Base-by-base conservation (phyloP, 2,329 filamentous ascomycete species). In the Plenodomus lindquistii region DNA sequence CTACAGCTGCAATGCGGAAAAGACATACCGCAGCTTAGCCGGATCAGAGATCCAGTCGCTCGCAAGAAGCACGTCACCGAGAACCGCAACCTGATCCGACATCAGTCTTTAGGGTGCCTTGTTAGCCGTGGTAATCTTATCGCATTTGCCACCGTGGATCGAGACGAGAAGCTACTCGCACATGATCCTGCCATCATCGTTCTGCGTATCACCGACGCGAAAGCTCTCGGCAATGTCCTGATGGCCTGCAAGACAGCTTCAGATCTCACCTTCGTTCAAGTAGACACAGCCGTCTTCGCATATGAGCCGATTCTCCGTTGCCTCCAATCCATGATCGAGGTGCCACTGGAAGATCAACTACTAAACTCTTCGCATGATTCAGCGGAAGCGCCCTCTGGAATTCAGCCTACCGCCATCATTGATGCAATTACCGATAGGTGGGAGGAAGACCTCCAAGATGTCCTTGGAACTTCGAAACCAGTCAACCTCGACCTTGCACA, bases 201-300 rank as follows among this genome's bases (percentile, higher is more conserved):
- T 0, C 67, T 88, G 3, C 79, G 77, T 18, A 78, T 88, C 18
- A 64, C 73, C 0, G 79, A 82, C 16, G 63, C 70, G 2, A 52
- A 63, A 0, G 77, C 77, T 0, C 54, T 87, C 1, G 61, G 69
- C 0, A 77, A 77, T 7, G 73, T 80, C 0, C 59, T 89, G 0
- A 36, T 72, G 20, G 41, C 50, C 2, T 63, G 60, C 40, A 70
- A 64, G 34, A 18, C 21, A 1, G 55, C 66, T 0, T 39, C 52
- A 20, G 29, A 71, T 17, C 60, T 81, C 11, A 59, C 73, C 3
- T 85, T 89, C 37, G 65, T 85, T 0, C 69, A 85, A 2, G 80
- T 89, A 0, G 80, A 88, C 36, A 86, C 86, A 0, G 76, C 86
- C 0, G 77, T 86, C 0, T 91, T 89, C 62, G 83, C 86, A 0